Conservation (phyloP, 73 alveolate species). For the Blepharisma japonicum region DNA sequence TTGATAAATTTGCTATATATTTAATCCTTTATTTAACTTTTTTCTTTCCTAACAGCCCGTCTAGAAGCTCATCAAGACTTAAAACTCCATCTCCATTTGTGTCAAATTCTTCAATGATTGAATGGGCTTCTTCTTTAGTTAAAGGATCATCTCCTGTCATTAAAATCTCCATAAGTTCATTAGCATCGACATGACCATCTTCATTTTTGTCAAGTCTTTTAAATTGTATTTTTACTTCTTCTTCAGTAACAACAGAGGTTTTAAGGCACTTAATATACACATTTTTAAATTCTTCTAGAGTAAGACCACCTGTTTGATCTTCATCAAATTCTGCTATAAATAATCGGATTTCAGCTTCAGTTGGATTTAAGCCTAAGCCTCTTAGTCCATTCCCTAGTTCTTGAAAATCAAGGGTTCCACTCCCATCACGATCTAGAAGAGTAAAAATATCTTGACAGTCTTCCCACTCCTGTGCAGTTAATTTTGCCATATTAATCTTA, state of each 20-base stretch:
- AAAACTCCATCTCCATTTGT: constrained; percentile 48
- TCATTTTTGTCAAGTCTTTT: constrained; percentile 19
- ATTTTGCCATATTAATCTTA: too few relatives aligned
- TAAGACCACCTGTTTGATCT: background rate
- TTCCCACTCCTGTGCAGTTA: too few relatives aligned
- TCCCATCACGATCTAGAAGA: too few relatives aligned
- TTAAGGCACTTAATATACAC: background rate
- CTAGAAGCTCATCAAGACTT: constrained; percentile 36
- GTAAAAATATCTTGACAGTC: too few relatives aligned
- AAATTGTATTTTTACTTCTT: background rate
- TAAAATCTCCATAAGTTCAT: background rate
- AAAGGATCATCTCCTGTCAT: too few relatives aligned
- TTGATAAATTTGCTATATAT: too few relatives aligned
- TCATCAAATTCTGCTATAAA: constrained; percentile 37
- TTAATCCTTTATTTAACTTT: too few relatives aligned
- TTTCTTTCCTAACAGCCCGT: too few relatives aligned
- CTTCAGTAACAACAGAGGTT: background rate
- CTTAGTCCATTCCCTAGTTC: constrained; percentile 40
- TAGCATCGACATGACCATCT: constrained; percentile 24
- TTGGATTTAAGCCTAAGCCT: constrained; percentile 47
- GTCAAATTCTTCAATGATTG: constrained; percentile 28
- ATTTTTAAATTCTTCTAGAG: background rate
- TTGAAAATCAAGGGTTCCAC: constrained; percentile 39
- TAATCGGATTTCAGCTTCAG: constrained; percentile 39
- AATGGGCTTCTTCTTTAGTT: too few relatives aligned